phyloP scores from a whole-genome alignment of 2,329 filamentous ascomycete genomes.

The Dothidotthia symphoricarpi region DNA sequence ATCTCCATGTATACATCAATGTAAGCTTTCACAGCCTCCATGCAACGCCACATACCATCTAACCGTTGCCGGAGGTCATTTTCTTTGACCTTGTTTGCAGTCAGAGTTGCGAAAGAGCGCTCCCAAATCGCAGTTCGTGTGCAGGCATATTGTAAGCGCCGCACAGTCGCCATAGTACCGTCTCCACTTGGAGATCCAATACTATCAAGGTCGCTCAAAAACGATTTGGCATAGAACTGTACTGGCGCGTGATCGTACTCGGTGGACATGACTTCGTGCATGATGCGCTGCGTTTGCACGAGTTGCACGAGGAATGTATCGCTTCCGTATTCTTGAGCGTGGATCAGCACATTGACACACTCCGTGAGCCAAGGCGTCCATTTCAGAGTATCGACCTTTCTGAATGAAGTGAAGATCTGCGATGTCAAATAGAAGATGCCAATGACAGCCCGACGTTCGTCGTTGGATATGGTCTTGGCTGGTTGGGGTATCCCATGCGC shows the following conservation, averaged over 20 bases:
- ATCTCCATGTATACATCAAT: too few species aligned
- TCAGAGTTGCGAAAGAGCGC: constrained; percentile 1
- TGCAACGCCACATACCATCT: constrained; percentile 3
- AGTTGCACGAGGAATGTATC: neutral
- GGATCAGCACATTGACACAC: constrained; percentile 1
- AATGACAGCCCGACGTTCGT: constrained; percentile 7
- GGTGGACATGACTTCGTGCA: constrained; percentile 1
- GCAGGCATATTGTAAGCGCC: too few species aligned
- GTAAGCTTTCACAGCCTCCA: constrained; percentile 2
- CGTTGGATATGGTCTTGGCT: constrained; percentile 4
- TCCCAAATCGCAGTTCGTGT: too few species aligned
- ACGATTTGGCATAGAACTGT: too few species aligned
- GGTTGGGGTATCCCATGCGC: constrained; percentile 5
- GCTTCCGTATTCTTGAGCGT: neutral
- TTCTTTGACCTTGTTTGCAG: neutral
- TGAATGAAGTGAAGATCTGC: constrained; percentile 3
- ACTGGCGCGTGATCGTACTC: too few species aligned
- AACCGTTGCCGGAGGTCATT: neutral
- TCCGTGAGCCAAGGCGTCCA: constrained; percentile 5
- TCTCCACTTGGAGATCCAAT: too few species aligned
- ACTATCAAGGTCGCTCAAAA: too few species aligned
- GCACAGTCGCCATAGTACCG: too few species aligned
- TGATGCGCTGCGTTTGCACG: neutral
- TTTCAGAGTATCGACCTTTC: constrained; percentile 1
- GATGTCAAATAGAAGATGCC: constrained; percentile 9